These are phyloP conservation scores for Aspergillus pseudonomiae DNA, from an alignment of 2,329 filamentous ascomycete species.

Conservation along the genomic window DNA sequence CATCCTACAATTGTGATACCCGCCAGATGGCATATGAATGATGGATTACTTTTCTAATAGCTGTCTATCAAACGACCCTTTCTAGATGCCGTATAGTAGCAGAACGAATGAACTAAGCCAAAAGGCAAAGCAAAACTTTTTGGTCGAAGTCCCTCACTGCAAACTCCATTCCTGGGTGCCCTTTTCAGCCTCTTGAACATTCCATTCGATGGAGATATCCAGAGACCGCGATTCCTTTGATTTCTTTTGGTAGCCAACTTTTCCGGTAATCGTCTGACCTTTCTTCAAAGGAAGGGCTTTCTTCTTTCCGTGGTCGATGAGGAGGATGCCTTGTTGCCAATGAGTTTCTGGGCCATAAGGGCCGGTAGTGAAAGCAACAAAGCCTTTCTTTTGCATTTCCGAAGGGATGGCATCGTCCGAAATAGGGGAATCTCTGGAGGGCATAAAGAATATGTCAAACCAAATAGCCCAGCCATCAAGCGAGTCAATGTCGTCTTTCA, in stretches of 20 bases:
- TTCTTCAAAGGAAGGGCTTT: slow-evolving; percentile 52
- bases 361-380: slow-evolving; percentile 84
- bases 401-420: slow-evolving; percentile 59
- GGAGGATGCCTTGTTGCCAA: slow-evolving; percentile 82
- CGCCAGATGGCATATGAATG: neutral
- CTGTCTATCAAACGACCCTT: neutral
- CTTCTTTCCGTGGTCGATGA: slow-evolving; percentile 64
- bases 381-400: slow-evolving; percentile 66
- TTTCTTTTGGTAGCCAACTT: slow-evolving; percentile 70
- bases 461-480: slow-evolving; percentile 89
- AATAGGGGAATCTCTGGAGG: slow-evolving; percentile 54
- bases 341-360: slow-evolving; percentile 78
- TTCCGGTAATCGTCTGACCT: slow-evolving; percentile 64
- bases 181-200: slow-evolving; percentile 46
- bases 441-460: slow-evolving; percentile 92
- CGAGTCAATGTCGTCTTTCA: slow-evolving; percentile 64
- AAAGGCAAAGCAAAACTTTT: slow-evolving; percentile 7
- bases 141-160: slow-evolving; percentile 30
- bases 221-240: slow-evolving; percentile 70
- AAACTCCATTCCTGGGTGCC: slow-evolving; percentile 47
- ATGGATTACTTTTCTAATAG: neutral
- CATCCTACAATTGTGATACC: neutral
- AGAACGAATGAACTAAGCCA: neutral
- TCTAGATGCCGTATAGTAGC: neutral
- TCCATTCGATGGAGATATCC: slow-evolving; percentile 67